A percentile compares a stretch with the other conserved stretches of the same genome.
These are phyloP conservation scores for Hexamita inflata DNA, from an alignment of 208 protist species.

Conservation along the genomic window DNA sequence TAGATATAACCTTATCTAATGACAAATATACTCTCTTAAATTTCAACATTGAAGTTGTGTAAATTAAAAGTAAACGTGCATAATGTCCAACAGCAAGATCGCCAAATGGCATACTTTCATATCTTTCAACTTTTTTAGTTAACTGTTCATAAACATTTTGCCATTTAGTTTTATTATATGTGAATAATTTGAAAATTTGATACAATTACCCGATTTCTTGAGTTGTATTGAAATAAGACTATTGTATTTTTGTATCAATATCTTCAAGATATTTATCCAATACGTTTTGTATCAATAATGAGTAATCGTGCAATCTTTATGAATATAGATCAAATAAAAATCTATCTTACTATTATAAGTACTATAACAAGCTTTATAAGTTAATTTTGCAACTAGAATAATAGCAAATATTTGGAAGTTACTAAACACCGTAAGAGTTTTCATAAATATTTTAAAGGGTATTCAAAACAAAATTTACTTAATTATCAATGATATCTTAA, in stretches of 20 bases:
- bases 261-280: background rate
- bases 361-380: background rate
- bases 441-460: background rate
- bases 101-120: background rate
- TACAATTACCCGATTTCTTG: background rate
- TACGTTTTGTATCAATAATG: background rate
- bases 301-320: background rate
- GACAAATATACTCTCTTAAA: background rate
- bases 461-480: background rate
- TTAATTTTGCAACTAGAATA: background rate
- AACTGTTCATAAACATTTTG: background rate
- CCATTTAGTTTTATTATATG: background rate
- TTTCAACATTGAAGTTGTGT: background rate
- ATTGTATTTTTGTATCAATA: background rate
- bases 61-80: background rate
- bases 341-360: background rate
- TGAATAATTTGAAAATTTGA: background rate
- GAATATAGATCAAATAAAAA: background rate
- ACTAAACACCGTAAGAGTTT: background rate
- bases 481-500: background rate
- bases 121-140: background rate
- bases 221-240: background rate
- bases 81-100: background rate
- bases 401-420: background rate
- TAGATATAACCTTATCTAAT: background rate